Percentiles rank a stretch among this genome's conserved stretches.
These are phyloP conservation scores for Naganishia liquefaciens DNA, from an alignment of 1,284 basidiomycete genomes.

Conservation along the genomic window DNA sequence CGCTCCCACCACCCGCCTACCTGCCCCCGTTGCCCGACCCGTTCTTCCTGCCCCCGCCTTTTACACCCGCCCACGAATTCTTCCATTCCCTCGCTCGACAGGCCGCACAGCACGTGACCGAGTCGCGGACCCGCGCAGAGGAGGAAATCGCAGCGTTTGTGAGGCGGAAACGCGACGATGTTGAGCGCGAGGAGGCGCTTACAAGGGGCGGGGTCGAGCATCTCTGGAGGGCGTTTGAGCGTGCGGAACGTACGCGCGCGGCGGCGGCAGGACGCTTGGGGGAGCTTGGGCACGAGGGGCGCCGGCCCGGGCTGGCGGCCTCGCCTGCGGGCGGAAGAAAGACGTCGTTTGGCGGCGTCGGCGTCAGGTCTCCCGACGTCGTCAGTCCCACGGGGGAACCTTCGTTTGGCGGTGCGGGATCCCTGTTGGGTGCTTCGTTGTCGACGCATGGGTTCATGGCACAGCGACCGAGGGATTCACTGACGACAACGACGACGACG, in stretches of 20 bases:
- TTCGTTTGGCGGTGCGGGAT: conserved; percentile 17
- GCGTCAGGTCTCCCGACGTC: neutral
- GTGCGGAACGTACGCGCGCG: conserved; percentile 40
- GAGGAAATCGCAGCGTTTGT: conserved; percentile 46
- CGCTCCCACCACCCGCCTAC: conserved; percentile 30
- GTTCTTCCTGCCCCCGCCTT: conserved; percentile 54
- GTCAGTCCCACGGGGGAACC: neutral
- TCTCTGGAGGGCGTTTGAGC: conserved; percentile 46
- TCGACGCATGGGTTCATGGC: conserved; percentile 14
- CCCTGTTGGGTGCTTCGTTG: conserved; percentile 16
- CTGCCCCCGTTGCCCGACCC: conserved; percentile 48
- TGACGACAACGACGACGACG: neutral
- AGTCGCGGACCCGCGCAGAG: conserved; percentile 41
- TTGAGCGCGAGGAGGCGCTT: conserved; percentile 45
- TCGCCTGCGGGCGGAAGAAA: neutral
- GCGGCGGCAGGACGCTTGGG: conserved; percentile 39
- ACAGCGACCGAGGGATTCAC: neutral
- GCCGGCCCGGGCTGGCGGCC: conserved; percentile 35
- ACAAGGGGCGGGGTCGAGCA: conserved; percentile 49
- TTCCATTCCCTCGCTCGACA: conserved; percentile 47
- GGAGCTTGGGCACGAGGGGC: conserved; percentile 40
- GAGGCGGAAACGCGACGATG: conserved; percentile 40
- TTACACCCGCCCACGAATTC: conserved; percentile 55
- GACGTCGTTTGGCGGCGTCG: neutral
- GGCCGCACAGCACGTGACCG: conserved; percentile 42